A percentile compares a stretch with the other conserved stretches of the same genome.
Conservation (phyloP, 306 rosid genomes). For the Vicia sativa region DNA sequence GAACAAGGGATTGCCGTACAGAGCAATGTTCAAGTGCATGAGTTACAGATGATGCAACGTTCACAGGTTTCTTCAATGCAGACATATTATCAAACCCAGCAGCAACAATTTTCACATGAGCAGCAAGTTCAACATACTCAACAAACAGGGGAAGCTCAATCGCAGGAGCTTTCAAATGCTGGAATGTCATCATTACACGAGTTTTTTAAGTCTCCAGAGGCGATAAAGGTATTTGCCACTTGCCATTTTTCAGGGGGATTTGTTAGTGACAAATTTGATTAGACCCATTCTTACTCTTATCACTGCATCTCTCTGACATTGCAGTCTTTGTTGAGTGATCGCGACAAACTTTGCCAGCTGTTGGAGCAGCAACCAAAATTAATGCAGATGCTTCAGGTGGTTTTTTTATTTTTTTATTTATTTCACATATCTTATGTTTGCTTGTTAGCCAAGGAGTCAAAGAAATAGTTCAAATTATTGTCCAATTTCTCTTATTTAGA, state of each 20-base stretch:
- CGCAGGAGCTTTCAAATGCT: slow-evolving; percentile 65
- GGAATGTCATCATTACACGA: slow-evolving; percentile 88
- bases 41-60: slow-evolving; percentile 76
- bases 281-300: slow-evolving; percentile 21
- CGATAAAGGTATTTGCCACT: slow-evolving; percentile 76
- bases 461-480: not conserved
- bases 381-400: slow-evolving; percentile 99
- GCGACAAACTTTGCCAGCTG: slow-evolving; percentile 92
- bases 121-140: slow-evolving; percentile 65
- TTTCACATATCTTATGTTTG: slow-evolving; percentile 14
- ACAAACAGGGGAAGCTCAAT: slow-evolving; percentile 52
- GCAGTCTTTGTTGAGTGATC: slow-evolving; percentile 90
- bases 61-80: slow-evolving; percentile 73
- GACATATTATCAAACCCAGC: slow-evolving; percentile 60
- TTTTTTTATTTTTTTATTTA: slow-evolving; percentile 11
- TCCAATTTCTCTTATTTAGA: slow-evolving; percentile 3
- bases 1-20: slow-evolving; percentile 69
- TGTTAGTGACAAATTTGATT: slow-evolving; percentile 17
- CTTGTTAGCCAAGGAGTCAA: slow-evolving; percentile 1
- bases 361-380: slow-evolving; percentile 98
- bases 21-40: slow-evolving; percentile 60
- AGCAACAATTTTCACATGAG: slow-evolving; percentile 39
- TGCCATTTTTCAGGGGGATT: not conserved
- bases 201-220: slow-evolving; percentile 93
- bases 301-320: slow-evolving; percentile 40